These are phyloP conservation scores for Thinopyrum elongatum DNA, from an alignment of 176 grass and related monocot genomes.

Conservation along the genomic window DNA sequence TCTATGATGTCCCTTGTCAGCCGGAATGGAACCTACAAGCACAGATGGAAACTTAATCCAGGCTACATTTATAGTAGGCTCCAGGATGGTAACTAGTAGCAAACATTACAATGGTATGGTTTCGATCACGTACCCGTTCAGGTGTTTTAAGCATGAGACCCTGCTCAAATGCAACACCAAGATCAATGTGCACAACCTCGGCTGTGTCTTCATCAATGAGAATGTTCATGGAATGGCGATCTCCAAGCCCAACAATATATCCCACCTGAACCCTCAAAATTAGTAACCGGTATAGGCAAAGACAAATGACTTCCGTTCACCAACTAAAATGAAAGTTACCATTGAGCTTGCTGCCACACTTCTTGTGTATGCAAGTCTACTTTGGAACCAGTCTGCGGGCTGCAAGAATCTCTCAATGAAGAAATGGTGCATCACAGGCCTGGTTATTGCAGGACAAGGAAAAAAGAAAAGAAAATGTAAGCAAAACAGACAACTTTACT, in stretches of 20 bases:
- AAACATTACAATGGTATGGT: background rate
- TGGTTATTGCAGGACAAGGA: constrained; percentile 35
- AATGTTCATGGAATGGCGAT: constrained; percentile 97
- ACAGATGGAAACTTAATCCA: constrained; percentile 19
- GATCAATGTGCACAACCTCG: constrained; percentile 92
- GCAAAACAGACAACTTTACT: background rate
- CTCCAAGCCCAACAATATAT: constrained; percentile 95
- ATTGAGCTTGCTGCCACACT: constrained; percentile 93
- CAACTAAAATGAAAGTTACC: constrained; percentile 54
- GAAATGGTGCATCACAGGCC: constrained; percentile 96
- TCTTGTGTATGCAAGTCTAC: constrained; percentile 86
- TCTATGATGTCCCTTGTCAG: constrained; percentile 90
- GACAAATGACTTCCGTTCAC: constrained; percentile 4
- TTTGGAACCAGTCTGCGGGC: constrained; percentile 88
- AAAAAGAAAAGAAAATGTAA: background rate
- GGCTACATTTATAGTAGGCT: background rate
- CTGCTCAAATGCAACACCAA: constrained; percentile 99
- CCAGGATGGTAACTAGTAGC: background rate
- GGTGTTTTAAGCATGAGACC: constrained; percentile 96
- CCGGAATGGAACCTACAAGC: constrained; percentile 78
- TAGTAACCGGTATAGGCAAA: constrained; percentile 19
- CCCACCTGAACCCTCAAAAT: constrained; percentile 62
- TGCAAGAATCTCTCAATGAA: constrained; percentile 94
- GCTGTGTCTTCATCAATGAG: constrained; percentile 94
- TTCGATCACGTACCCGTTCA: constrained; percentile 58